A percentile compares a stretch with the other conserved stretches of the same genome.
Evolutionary conservation across 495 filamentous ascomycete species (phyloP).

Genomic region (Thermothielavioides terrestris): DNA sequence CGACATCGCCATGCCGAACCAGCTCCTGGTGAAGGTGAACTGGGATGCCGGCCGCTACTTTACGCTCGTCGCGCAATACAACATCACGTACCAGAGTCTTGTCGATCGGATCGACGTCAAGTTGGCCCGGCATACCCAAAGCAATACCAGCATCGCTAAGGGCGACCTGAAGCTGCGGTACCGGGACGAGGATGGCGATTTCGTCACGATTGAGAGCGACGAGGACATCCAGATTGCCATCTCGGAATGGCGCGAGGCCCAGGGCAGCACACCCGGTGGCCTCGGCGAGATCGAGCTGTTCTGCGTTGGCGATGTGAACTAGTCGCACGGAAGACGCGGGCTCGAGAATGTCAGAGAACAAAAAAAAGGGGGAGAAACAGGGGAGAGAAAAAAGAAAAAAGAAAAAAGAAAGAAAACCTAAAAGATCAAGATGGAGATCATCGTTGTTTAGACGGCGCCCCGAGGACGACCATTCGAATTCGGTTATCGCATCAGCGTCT

Average conservation of each 20-base stretch:
- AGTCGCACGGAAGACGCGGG: not conserved
- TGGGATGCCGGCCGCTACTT: constrained; percentile 74
- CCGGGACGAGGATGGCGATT: constrained; percentile 86
- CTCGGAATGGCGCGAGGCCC: constrained; percentile 77
- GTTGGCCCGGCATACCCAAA: constrained; percentile 74
- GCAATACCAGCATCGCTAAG: constrained; percentile 64
- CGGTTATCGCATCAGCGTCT: constrained; percentile 3
- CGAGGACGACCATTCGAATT: not conserved
- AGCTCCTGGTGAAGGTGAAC: constrained; percentile 91
- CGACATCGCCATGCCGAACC: constrained; percentile 58
- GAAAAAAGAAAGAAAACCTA: not conserved
- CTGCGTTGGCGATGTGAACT: constrained; percentile 36
- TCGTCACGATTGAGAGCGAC: constrained; percentile 84
- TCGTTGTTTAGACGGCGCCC: not conserved
- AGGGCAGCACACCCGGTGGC: constrained; percentile 56
- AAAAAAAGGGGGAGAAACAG: no score
- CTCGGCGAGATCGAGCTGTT: constrained; percentile 82
- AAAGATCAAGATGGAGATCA: not conserved
- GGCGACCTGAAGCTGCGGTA: constrained; percentile 79
- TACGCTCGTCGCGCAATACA: constrained; percentile 84
- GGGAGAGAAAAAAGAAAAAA: no score
- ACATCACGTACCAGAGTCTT: constrained; percentile 84
- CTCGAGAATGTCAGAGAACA: no score
- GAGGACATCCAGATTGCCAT: constrained; percentile 94
- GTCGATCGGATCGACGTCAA: constrained; percentile 97